Percentiles rank a stretch among this genome's conserved stretches.
phyloP scores from a whole-genome alignment of 2,329 filamentous ascomycete species.

The Metarhizium humberi region DNA sequence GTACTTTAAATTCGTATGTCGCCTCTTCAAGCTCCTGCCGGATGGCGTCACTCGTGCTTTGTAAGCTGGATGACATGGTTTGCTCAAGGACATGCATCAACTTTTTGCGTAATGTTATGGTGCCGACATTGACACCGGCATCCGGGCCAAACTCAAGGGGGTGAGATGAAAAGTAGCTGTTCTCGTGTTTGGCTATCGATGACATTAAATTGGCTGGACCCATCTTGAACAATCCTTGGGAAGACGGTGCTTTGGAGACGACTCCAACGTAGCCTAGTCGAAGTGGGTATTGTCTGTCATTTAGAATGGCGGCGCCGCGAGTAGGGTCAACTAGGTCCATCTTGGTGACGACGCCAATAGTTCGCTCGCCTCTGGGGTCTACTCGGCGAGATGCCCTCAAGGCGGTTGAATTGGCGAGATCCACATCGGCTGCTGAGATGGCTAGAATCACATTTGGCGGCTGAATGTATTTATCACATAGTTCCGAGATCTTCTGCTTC shows the following conservation, averaged over 20 bases:
- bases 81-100: conserved; percentile 95
- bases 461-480: conserved; percentile 98
- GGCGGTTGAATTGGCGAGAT: conserved; percentile 92
- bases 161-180: conserved; percentile 76
- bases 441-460: conserved; percentile 92
- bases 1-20: conserved; percentile 97
- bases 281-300: conserved; percentile 86
- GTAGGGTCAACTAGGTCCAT: conserved; percentile 91
- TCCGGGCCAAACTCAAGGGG: conserved; percentile 69
- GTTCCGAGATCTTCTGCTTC: conserved; percentile 90
- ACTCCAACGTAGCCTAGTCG: conserved; percentile 95
- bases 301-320: conserved; percentile 69
- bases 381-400: conserved; percentile 82
- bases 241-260: conserved; percentile 68
- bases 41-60: conserved; percentile 84
- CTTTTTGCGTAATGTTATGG: conserved; percentile 81
- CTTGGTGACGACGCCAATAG: conserved; percentile 97
- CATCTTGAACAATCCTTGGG: conserved; percentile 71
- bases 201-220: conserved; percentile 70
- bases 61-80: conserved; percentile 89
- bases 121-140: conserved; percentile 68
- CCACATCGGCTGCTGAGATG: conserved; percentile 95
- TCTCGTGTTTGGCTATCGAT: conserved; percentile 81
- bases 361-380: conserved; percentile 88
- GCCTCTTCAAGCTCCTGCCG: conserved; percentile 93